These are phyloP conservation scores for Hanseniaspora valbyensis DNA, from an alignment of 805 yeast genomes.

Conservation along the genomic window DNA sequence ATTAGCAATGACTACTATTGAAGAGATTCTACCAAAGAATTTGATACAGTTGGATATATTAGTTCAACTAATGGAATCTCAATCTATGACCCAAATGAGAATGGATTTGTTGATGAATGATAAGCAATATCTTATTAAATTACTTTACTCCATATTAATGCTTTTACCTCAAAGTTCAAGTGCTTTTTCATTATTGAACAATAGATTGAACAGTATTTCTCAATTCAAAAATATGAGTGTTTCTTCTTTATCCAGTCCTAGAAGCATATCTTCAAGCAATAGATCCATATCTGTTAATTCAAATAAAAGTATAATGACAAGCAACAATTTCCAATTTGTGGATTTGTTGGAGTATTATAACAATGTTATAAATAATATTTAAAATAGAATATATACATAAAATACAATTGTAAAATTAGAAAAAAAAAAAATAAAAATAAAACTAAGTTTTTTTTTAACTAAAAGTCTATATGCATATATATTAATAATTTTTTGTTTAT, in stretches of 20 bases:
- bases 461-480: no score
- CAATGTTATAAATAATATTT: slow-evolving; percentile 20
- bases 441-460: no score
- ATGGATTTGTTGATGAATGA: slow-evolving; percentile 84
- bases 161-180: slow-evolving; percentile 75
- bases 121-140: slow-evolving; percentile 68
- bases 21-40: slow-evolving; percentile 57
- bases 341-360: slow-evolving; percentile 27
- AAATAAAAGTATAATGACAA: slow-evolving; percentile 22
- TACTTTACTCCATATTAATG: slow-evolving; percentile 87
- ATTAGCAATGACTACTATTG: slow-evolving; percentile 69
- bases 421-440: neutral
- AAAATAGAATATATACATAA: slow-evolving; percentile 16
- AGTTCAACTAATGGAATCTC: slow-evolving; percentile 84
- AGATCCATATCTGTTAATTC: slow-evolving; percentile 17
- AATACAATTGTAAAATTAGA: slow-evolving; percentile 5
- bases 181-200: slow-evolving; percentile 73
- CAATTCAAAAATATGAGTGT: slow-evolving; percentile 18
- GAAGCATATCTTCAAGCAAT: neutral
- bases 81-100: slow-evolving; percentile 77
- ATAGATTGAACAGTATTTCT: slow-evolving; percentile 45
- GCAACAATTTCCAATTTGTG: slow-evolving; percentile 23
- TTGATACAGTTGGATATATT: slow-evolving; percentile 79
- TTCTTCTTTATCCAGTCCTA: slow-evolving; percentile 17
- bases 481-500: no score